Evolutionary conservation across 345 rosid genomes (phyloP), one percentile per base, ranked within the genome.

Genomic region (Dipteronia sinensis): DNA sequence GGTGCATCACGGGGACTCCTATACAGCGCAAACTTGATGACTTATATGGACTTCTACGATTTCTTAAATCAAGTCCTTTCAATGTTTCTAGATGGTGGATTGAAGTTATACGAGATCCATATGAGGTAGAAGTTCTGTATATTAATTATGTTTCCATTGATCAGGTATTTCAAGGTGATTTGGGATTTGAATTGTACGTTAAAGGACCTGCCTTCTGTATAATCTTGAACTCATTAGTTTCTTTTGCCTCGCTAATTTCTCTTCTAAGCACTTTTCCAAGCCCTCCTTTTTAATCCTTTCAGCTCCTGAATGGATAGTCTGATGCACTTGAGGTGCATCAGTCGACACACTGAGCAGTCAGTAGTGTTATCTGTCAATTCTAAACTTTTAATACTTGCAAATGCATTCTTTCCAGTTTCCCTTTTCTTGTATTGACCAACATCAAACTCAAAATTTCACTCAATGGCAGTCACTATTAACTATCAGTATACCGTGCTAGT

Each of bases 1-100:
- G 99, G 99, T 95, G 99, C 82, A 89, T 95, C 67, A 92, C 98
- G 10, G 99, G 98, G 81, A 95, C 99, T 82, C 99, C 99, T 58
- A 87, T 93, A 82, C 99, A 95, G 77, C 91, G 94, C 65, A 92
- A 93, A 84, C 91, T 95, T 77, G 99, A 95, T 90, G 99, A 95
- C 87, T 84, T 95, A 63, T 88, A 83, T 86, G 98, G 99, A 76
- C 94, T 95, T 46, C 56, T 92, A 73, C 89, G 87, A 83, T 95
- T 93, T 85, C 90, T 95, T 66, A 87, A 92, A 87, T 89, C 90
- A 69, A 83, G 86, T 79, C 99, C 99, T 74, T 93, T 93, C 49
- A 78, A 91, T 83, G 86, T 90, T 82, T 88, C 85, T 69, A 87
- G 94, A 85, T 93, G 99, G 98, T 95, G 99, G 99, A 81, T 56